phyloP scores from a whole-genome alignment of 495 filamentous ascomycete species.

The Lophium mytilinum region DNA sequence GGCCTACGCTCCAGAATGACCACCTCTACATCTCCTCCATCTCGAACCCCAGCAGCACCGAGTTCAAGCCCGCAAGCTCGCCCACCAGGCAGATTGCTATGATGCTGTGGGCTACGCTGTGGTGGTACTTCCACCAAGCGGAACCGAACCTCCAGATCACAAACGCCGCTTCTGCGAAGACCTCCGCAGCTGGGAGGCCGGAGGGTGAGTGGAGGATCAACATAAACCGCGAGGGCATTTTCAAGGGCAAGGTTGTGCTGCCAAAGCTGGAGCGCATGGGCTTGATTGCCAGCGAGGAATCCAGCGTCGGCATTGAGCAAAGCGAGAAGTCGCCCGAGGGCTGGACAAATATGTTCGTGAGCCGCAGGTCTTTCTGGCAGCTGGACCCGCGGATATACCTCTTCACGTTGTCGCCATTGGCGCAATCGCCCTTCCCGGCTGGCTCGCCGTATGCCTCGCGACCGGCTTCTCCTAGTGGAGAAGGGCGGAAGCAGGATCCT shows the following conservation, averaged over 20 bases:
- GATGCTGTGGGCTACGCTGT: constrained; percentile 92
- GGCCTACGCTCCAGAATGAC: constrained; percentile 69
- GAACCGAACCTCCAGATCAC: constrained; percentile 47
- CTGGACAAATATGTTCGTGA: constrained; percentile 78
- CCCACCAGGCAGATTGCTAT: constrained; percentile 82
- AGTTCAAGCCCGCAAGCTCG: constrained; percentile 70
- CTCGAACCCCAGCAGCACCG: constrained; percentile 67
- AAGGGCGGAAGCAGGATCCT: constrained; percentile 27
- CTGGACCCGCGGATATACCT: constrained; percentile 78
- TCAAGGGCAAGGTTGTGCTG: constrained; percentile 73
- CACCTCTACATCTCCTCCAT: constrained; percentile 84
- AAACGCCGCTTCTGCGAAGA: constrained; percentile 53
- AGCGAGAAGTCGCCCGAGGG: constrained; percentile 53
- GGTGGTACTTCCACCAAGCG: constrained; percentile 92
- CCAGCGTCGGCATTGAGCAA: constrained; percentile 57
- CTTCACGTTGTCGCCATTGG: constrained; percentile 66
- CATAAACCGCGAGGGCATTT: constrained; percentile 76
- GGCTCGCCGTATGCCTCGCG: constrained; percentile 48
- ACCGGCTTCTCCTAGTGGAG: constrained; percentile 53
- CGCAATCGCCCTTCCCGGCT: constrained; percentile 47
- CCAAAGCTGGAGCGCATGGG: constrained; percentile 92
- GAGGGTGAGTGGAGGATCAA: constrained; percentile 82
- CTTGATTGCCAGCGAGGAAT: constrained; percentile 66
- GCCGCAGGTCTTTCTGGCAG: constrained; percentile 82
- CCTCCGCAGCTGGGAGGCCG: constrained; percentile 61